A percentile compares a stretch with the other conserved stretches of the same genome.
These are phyloP conservation scores for Debaryomycetaceae sp. DNA, from an alignment of 1,139 yeast genomes.

Conservation along the genomic window DNA sequence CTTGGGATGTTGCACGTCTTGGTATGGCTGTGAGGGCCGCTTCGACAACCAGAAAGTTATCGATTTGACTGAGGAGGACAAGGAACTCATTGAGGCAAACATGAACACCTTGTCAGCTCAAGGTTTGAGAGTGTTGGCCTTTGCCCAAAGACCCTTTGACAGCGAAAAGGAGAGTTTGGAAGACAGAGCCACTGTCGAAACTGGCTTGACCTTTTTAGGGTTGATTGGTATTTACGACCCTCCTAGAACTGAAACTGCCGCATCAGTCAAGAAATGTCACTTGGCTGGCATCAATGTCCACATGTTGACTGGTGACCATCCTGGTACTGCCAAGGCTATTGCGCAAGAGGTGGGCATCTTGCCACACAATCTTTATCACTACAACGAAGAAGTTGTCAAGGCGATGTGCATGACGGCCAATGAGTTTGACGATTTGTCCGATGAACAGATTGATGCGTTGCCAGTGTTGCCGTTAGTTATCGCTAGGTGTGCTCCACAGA, in stretches of 20 bases:
- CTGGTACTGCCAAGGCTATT: conserved; percentile 50
- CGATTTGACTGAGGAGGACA: conserved; percentile 22
- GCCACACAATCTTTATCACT: conserved; percentile 36
- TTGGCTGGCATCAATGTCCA: conserved; percentile 51
- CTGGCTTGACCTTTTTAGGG: conserved; percentile 38
- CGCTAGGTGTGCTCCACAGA: conserved; percentile 54
- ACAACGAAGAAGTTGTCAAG: conserved; percentile 28
- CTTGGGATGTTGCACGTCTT: conserved; percentile 32
- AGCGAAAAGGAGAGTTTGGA: conserved; percentile 7
- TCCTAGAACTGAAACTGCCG: conserved; percentile 48
- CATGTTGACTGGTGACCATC: conserved; percentile 54
- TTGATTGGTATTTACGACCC: conserved; percentile 52
- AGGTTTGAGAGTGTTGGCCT: conserved; percentile 45
- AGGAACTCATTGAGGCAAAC: conserved; percentile 22
- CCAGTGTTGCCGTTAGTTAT: conserved; percentile 35
- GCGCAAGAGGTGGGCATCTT: conserved; percentile 50
- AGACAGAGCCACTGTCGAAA: conserved; percentile 28
- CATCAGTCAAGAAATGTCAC: conserved; percentile 41
- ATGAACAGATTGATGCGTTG: conserved; percentile 26
- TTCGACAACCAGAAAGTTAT: conserved; percentile 10
- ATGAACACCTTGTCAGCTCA: conserved; percentile 34
- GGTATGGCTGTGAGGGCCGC: conserved; percentile 25
- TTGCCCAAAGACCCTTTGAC: conserved; percentile 25
- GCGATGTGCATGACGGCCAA: conserved; percentile 43
- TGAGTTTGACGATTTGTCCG: conserved; percentile 36